Base-by-base conservation (phyloP, 1,284 basidiomycete genomes). In the Boletus albobrunnescens region DNA sequence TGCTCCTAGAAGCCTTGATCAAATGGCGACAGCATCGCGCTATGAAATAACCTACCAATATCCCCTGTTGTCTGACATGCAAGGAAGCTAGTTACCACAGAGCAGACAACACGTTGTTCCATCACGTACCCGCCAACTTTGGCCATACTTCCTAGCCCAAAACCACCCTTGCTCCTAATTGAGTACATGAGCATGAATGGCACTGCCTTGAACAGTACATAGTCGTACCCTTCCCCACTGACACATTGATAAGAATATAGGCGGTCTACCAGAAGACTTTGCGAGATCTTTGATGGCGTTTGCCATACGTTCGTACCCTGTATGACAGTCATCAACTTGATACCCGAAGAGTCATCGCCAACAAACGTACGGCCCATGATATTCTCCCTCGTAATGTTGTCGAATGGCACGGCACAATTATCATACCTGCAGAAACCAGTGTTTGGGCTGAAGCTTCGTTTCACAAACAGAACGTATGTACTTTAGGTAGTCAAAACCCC, bases 401-500 rank as follows among this genome's bases (percentile, higher is more conserved):
- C 77, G 45, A 72, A 79, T 0, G 79, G 77, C 39, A 79, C 77
- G 13, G 74, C 76, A 53, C 79, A 81, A 47, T 81, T 81, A 54
- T 81, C 78, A 52, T 79, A 79, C 59, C 77, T 80, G 47, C 4
- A 36, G 17, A 46, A 43, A n/a, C 6, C 14, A 36, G 41, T 32
- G 40, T 51, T 23, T 28, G n/a, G 16, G 35, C 19, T 10, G 20
- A 7, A 13, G 2, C 33, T 35, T 39, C 10, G 5, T 38, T 27
- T 20, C 13, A 27, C 10, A 35, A 9, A 5, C 10, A 17, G n/a
- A 35, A 7, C 3, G 17, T 20, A 50, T 74, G 17, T 46, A 80
- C 79, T 81, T 81, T 28, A 81, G 64, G 51, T 76, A 70, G 57
- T 81, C 76, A 46, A 81, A 81, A 2, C 77, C 78, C 79, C 79